Conservation (phyloP, 345 rosid species). For the Cardamine chenopodiifolia region DNA sequence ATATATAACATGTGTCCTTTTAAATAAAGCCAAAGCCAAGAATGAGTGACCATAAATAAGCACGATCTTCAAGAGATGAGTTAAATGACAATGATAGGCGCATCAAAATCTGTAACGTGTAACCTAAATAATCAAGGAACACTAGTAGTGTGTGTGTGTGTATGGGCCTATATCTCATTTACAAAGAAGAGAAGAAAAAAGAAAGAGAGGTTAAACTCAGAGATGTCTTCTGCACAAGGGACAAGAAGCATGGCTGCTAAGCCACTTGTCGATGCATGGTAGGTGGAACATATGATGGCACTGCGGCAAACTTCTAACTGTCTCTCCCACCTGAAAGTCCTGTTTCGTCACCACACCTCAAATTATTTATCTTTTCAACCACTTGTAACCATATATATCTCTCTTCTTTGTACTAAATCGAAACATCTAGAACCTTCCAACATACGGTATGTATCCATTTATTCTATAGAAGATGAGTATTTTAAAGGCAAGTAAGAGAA, state of each 20-base stretch:
- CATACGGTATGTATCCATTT: not conserved
- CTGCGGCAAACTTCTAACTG: conserved; percentile 88
- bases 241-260: conserved; percentile 83
- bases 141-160: conserved; percentile 15
- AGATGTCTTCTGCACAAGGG: conserved; percentile 95
- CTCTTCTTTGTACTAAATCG: not conserved
- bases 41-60: conserved; percentile 15
- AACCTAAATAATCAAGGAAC: conserved; percentile 29
- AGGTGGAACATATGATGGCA: conserved; percentile 98
- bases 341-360: conserved; percentile 41
- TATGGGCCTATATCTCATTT: conserved; percentile 35
- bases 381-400: not conserved
- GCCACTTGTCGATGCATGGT: conserved; percentile 98
- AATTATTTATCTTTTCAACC: conserved; percentile 1
- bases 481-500: not conserved
- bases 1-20: not conserved
- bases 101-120: conserved; percentile 31
- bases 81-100: conserved; percentile 27
- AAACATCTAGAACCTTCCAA: conserved; percentile 17
- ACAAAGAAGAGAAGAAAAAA: conserved; percentile 28
- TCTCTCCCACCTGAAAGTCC: conserved; percentile 96
- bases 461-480: not conserved
- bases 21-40: conserved; percentile 16
- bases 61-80: conserved; percentile 29
- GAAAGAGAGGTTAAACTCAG: conserved; percentile 36